Conservation (phyloP, 2,329 filamentous ascomycete species). For the Cladophialophora carrionii region DNA sequence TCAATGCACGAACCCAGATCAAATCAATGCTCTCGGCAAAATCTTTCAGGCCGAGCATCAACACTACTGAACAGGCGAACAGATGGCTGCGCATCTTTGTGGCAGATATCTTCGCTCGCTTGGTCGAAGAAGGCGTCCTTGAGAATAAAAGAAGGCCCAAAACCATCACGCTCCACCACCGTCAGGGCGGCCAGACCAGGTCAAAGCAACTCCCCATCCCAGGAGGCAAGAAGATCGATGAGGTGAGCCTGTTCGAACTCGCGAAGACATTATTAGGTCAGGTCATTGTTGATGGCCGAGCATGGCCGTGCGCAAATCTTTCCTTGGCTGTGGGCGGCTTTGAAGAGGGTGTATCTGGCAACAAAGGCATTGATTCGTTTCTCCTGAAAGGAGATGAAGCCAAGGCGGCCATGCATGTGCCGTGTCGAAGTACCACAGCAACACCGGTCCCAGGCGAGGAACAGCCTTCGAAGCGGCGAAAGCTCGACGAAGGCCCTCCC, state of each 20-base stretch:
- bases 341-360: slow-evolving; percentile 81
- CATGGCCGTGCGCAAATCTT: slow-evolving; percentile 91
- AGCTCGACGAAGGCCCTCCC: slow-evolving; percentile 52
- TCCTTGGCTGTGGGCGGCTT: slow-evolving; percentile 89
- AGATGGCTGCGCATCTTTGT: slow-evolving; percentile 90
- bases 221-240: slow-evolving; percentile 71
- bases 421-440: slow-evolving; percentile 35
- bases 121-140: slow-evolving; percentile 86
- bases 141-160: slow-evolving; percentile 86
- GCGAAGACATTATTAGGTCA: slow-evolving; percentile 77
- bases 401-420: slow-evolving; percentile 48
- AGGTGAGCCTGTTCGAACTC: slow-evolving; percentile 71
- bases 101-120: slow-evolving; percentile 84
- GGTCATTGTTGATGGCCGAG: slow-evolving; percentile 73
- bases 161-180: slow-evolving; percentile 81
- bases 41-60: slow-evolving; percentile 85
- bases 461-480: slow-evolving; percentile 48
- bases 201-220: slow-evolving; percentile 79
- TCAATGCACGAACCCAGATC: slow-evolving; percentile 88
- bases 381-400: slow-evolving; percentile 69
- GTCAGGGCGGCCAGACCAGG: slow-evolving; percentile 71
- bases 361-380: slow-evolving; percentile 83
- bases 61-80: slow-evolving; percentile 72
- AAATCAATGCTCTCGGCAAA: slow-evolving; percentile 98
- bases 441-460: slow-evolving; percentile 39